phyloP scores from a whole-genome alignment of 805 yeast species.

The Wickerhamiella sorbophila region DNA sequence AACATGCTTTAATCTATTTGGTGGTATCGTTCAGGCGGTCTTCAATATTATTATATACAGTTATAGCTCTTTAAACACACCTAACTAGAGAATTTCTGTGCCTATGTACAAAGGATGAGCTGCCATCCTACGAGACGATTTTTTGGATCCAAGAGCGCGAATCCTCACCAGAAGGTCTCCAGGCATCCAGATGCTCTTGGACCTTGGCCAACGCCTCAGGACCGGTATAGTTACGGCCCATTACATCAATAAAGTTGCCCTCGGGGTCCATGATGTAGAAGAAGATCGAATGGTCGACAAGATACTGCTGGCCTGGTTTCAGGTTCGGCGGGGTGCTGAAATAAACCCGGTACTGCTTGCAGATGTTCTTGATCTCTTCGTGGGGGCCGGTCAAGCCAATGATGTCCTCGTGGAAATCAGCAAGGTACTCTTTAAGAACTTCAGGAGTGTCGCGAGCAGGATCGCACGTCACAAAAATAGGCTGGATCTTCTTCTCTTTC shows the following conservation, averaged over 20 bases:
- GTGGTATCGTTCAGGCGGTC: no score
- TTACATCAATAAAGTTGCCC: conserved; percentile 85
- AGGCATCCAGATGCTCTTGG: conserved; percentile 57
- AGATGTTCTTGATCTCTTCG: conserved; percentile 66
- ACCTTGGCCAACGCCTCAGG: conserved; percentile 65
- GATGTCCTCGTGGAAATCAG: conserved; percentile 80
- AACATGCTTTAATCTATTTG: no score
- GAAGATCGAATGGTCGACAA: conserved; percentile 95
- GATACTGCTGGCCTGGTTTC: conserved; percentile 89
- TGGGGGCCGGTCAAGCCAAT: conserved; percentile 87
- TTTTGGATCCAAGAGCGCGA: conserved; percentile 12
- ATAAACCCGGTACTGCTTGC: conserved; percentile 86
- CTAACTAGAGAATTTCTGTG: no score
- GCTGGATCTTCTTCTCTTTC: conserved; percentile 37
- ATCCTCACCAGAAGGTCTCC: conserved; percentile 35
- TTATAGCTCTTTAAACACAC: no score
- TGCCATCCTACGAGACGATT: no score
- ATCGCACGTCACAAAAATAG: conserved; percentile 90
- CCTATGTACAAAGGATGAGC: no score
- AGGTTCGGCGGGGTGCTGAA: conserved; percentile 94
- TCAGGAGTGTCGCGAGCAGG: conserved; percentile 90
- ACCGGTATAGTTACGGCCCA: conserved; percentile 82
- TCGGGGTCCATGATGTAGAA: conserved; percentile 98
- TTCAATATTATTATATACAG: no score
- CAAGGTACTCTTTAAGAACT: conserved; percentile 64